A percentile compares a stretch with the other conserved stretches of the same genome.
phyloP scores from a whole-genome alignment of 2,329 filamentous ascomycete genomes.

The Aspergillus pseudonomiae region DNA sequence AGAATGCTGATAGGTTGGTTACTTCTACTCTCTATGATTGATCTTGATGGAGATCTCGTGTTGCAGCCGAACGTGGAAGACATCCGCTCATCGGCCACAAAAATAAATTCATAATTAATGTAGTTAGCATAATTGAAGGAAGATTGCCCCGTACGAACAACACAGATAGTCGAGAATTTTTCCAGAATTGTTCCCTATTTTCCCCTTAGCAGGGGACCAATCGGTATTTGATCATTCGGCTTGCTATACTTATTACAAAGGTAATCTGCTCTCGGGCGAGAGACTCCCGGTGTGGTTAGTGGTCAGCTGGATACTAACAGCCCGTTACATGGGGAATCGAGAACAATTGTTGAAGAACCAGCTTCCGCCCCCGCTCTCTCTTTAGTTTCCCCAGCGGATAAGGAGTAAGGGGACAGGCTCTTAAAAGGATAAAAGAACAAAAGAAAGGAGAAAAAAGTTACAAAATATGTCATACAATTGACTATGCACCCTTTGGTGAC shows the following conservation, averaged over 20 bases:
- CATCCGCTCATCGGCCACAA: neutral
- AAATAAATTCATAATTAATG: neutral
- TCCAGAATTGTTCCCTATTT: neutral
- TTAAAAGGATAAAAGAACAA: neutral
- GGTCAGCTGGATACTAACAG: neutral
- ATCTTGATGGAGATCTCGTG: neutral
- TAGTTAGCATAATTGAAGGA: neutral
- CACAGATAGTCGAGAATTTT: neutral
- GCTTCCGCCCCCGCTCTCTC: neutral
- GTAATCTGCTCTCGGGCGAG: constrained; percentile 11
- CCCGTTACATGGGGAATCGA: neutral
- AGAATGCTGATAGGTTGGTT: neutral
- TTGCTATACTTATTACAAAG: neutral
- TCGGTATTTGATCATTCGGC: neutral
- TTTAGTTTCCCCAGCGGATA: neutral
- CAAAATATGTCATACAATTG: neutral
- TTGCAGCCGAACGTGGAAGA: neutral
- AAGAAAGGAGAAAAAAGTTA: constrained; percentile 6
- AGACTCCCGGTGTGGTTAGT: neutral
- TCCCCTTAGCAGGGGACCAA: neutral
- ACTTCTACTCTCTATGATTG: neutral
- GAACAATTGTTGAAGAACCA: neutral
- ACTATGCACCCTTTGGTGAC: neutral
- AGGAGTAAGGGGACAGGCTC: neutral
- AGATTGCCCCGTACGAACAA: neutral